phyloP scores from a whole-genome alignment of 208 protist species.

The Tritrichomonas foetus region DNA sequence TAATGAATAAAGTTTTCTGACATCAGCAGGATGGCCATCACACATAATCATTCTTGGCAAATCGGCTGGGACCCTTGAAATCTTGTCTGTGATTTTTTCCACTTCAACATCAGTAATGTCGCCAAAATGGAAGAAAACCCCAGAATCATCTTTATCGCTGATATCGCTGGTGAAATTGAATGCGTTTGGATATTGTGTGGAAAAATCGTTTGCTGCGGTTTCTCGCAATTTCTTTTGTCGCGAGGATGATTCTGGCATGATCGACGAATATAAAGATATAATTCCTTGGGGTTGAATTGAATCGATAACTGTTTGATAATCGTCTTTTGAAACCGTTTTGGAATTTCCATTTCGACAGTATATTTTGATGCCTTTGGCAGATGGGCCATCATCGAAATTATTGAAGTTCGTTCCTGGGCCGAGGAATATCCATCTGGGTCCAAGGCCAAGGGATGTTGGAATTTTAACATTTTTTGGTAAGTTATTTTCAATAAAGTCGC shows the following conservation, averaged over 20 bases:
- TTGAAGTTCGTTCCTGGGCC: background rate
- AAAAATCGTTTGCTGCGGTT: background rate
- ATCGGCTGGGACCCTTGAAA: background rate
- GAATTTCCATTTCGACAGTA: background rate
- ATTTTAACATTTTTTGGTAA: background rate
- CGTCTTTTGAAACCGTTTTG: background rate
- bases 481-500: background rate
- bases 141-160: background rate
- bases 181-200: background rate
- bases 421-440: background rate
- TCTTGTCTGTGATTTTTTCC: background rate
- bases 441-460: background rate
- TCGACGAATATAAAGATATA: constrained; percentile 9
- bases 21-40: background rate
- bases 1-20: background rate
- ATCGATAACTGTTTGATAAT: background rate
- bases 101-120: background rate
- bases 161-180: background rate
- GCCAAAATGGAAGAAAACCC: background rate
- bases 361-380: background rate
- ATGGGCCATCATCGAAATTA: constrained; percentile 25
- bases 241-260: background rate
- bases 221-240: background rate
- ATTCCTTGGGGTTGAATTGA: background rate
- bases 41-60: background rate